These are phyloP conservation scores for Ophiorrhiza pumila DNA, from an alignment of 257 asterid genomes.

Conservation along the genomic window DNA sequence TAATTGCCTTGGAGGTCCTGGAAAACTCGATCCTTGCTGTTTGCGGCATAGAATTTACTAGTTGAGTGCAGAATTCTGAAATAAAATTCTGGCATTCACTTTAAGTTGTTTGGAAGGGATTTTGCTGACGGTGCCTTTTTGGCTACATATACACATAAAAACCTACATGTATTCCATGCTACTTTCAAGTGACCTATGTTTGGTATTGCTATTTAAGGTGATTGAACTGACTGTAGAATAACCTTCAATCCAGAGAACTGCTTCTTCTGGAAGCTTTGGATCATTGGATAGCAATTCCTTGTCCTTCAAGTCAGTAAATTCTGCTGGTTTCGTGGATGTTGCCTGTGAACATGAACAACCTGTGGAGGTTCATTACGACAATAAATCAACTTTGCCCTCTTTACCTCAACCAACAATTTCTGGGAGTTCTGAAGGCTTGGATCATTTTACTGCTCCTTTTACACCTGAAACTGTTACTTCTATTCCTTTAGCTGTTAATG, in stretches of 20 bases:
- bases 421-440: constrained; percentile 35
- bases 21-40: not conserved
- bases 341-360: constrained; percentile 39
- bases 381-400: constrained; percentile 32
- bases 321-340: constrained; percentile 25
- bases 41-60: not conserved
- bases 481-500: constrained; percentile 27
- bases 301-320: constrained; percentile 32
- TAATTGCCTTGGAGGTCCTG: not conserved
- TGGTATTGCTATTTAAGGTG: not conserved
- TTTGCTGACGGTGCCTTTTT: not conserved
- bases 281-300: constrained; percentile 53
- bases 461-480: constrained; percentile 33
- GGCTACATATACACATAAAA: too few species aligned
- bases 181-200: not conserved
- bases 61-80: not conserved
- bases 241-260: constrained; percentile 51
- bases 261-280: constrained; percentile 63
- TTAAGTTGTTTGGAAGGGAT: not conserved
- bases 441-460: constrained; percentile 49
- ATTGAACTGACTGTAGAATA: constrained; percentile 23
- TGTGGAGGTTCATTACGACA: constrained; percentile 28
- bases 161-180: not conserved
- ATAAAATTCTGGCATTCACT: not conserved
- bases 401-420: constrained; percentile 26